Evolutionary conservation across 2,329 filamentous ascomycete species (phyloP), one percentile per base, ranked within the genome.

Genomic region (Fusarium nygamai): DNA sequence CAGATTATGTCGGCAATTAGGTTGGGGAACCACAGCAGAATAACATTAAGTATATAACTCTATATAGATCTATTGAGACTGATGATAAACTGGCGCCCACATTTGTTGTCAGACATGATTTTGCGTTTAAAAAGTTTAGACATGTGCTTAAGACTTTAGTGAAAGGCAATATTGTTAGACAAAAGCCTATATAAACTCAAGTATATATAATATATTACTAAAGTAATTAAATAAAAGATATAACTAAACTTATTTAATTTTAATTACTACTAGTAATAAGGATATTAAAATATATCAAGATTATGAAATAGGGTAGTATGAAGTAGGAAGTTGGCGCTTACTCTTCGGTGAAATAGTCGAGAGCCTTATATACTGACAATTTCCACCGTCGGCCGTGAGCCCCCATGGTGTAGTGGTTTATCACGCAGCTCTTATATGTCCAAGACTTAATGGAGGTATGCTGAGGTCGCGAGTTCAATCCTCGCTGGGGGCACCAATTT

Each of bases 391-490:
- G 69, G 67, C 56, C 56, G 57, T 71, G 46, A 71, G 69, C 69
- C 68, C 69, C 67, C 51, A 71, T 71, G 69, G 69, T 71, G 69
- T 71, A 71, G 69, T 71, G 69, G 69, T 71, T 71, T 71, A 71
- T 71, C 69, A 71, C 69, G 69, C 69, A 71, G 69, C 69, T 71
- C 69, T 71, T 71, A 71, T 71, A 71, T 71, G 63, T 71, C 69
- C 69, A 71, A 43, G 29, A 71, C 43, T 71, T 36, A 24, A 54
- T 71, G 69, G 69, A 71, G 69, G 63, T 71, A 71, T 71, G 69
- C 69, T 71, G 69, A 71, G 69, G 69, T 71, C 69, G 69, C 69
- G 69, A 72, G 69, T 72, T 72, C 69, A 72, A 71, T 71, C 69
- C 69, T 71, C 69, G 69, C 69, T 71, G 51, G 69, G 69, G 68